Evolutionary conservation across 345 rosid genomes (phyloP).

Genomic region (Citropsis articulata): DNA sequence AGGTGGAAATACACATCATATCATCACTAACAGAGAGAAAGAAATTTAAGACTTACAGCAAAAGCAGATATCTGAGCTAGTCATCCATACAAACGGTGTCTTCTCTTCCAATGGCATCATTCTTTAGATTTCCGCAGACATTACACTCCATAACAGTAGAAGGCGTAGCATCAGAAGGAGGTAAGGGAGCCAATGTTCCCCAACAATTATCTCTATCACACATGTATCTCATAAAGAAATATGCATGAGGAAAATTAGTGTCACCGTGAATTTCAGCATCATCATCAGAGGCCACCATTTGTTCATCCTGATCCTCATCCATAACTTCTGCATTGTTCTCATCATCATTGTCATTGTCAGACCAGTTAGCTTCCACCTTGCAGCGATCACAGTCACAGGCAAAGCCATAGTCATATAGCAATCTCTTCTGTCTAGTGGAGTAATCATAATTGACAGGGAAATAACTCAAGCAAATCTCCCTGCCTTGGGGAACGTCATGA

Average conservation of each 20-base stretch:
- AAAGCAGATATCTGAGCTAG: neutral
- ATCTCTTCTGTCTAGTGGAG: slow-evolving; percentile 49
- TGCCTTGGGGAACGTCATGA: slow-evolving; percentile 77
- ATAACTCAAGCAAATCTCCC: slow-evolving; percentile 89
- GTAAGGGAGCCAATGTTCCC: slow-evolving; percentile 81
- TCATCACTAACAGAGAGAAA: neutral
- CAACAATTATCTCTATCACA: slow-evolving; percentile 62
- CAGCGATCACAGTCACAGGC: slow-evolving; percentile 79
- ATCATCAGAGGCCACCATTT: slow-evolving; percentile 30
- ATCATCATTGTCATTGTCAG: slow-evolving; percentile 47
- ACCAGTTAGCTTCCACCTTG: slow-evolving; percentile 88
- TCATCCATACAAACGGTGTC: slow-evolving; percentile 18
- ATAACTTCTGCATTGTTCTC: slow-evolving; percentile 24
- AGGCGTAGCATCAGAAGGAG: slow-evolving; percentile 31
- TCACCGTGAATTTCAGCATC: slow-evolving; percentile 22
- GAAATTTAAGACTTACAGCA: neutral
- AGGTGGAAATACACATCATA: neutral
- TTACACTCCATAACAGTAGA: slow-evolving; percentile 74
- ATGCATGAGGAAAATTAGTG: slow-evolving; percentile 70
- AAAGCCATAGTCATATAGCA: slow-evolving; percentile 79
- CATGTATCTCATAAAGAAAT: slow-evolving; percentile 77
- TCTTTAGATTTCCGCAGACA: slow-evolving; percentile 69
- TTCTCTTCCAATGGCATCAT: slow-evolving; percentile 29
- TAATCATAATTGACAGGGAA: slow-evolving; percentile 81
- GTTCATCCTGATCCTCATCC: slow-evolving; percentile 43